These are phyloP conservation scores for Aeminium ludgeri DNA, from an alignment of 495 filamentous ascomycete species.

Conservation along the genomic window DNA sequence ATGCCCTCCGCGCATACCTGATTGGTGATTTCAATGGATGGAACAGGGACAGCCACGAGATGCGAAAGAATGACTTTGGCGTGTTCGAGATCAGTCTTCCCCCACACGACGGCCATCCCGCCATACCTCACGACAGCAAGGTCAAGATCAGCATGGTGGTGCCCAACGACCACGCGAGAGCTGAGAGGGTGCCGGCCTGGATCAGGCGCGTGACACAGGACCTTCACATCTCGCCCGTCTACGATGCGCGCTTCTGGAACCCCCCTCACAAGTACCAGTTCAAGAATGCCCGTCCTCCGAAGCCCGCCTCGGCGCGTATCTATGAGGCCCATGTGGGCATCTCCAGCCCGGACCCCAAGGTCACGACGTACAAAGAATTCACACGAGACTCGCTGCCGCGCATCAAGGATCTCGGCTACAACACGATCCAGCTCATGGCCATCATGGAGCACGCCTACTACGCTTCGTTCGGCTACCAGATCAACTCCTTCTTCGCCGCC, in stretches of 20 bases:
- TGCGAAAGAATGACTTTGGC: constrained; percentile 75
- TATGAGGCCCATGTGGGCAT: constrained; percentile 98
- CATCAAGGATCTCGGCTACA: constrained; percentile 83
- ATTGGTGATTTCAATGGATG: constrained; percentile 96
- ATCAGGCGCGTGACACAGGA: constrained; percentile 95
- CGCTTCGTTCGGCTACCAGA: constrained; percentile 94
- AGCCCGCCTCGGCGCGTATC: constrained; percentile 70
- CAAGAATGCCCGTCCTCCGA: constrained; percentile 66
- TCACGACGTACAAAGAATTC: constrained; percentile 94
- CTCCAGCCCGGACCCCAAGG: constrained; percentile 72
- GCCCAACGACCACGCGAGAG: constrained; percentile 50
- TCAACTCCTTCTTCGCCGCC: constrained; percentile 96
- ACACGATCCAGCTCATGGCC: constrained; percentile 96
- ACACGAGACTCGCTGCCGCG: constrained; percentile 79
- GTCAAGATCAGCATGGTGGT: constrained; percentile 84
- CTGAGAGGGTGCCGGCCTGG: constrained; percentile 87
- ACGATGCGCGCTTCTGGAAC: constrained; percentile 96
- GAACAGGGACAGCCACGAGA: constrained; percentile 63
- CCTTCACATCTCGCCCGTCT: constrained; percentile 66
- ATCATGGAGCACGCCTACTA: constrained; percentile 99
- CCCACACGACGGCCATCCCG: constrained; percentile 52
- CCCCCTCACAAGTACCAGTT: constrained; percentile 66
- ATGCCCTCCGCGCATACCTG: constrained; percentile 65
- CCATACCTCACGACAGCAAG: constrained; percentile 85
- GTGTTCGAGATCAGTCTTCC: constrained; percentile 72